Evolutionary conservation across 441 rosid genomes (phyloP).

Genomic region (Euphorbia corollata): DNA sequence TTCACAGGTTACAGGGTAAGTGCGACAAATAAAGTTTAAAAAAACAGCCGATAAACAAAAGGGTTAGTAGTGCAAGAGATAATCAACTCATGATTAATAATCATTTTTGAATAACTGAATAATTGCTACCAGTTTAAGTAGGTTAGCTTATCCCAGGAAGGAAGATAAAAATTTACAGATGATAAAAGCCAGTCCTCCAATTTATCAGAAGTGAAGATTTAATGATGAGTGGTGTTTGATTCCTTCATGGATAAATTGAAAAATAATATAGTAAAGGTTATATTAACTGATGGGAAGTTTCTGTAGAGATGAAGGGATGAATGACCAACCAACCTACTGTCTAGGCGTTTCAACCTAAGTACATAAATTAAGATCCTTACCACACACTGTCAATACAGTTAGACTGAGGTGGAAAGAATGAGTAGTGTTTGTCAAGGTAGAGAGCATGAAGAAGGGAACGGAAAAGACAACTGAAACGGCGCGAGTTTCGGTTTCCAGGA

Average conservation of each 20-base stretch:
- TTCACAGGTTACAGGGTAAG: neutral
- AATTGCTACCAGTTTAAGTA: neutral
- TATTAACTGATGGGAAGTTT: neutral
- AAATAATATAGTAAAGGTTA: neutral
- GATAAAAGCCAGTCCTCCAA: neutral
- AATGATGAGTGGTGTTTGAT: neutral
- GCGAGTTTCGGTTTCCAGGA: too few species aligned
- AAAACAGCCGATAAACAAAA: neutral
- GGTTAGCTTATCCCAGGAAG: neutral
- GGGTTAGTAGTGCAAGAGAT: neutral
- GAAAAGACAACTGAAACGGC: too few species aligned
- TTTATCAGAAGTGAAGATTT: neutral
- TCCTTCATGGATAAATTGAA: neutral
- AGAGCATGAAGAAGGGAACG: too few species aligned
- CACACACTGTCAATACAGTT: neutral
- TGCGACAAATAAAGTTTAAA: neutral
- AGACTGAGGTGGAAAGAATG: neutral
- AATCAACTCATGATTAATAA: conserved; percentile 4
- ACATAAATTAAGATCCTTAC: neutral
- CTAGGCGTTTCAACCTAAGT: neutral
- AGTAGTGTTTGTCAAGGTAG: neutral
- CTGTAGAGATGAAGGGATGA: neutral
- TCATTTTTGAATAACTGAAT: neutral
- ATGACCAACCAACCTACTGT: neutral
- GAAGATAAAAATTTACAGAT: neutral